Evolutionary conservation across 2,329 filamentous ascomycete species (phyloP).

Genomic region (Tolypocladium amazonense): DNA sequence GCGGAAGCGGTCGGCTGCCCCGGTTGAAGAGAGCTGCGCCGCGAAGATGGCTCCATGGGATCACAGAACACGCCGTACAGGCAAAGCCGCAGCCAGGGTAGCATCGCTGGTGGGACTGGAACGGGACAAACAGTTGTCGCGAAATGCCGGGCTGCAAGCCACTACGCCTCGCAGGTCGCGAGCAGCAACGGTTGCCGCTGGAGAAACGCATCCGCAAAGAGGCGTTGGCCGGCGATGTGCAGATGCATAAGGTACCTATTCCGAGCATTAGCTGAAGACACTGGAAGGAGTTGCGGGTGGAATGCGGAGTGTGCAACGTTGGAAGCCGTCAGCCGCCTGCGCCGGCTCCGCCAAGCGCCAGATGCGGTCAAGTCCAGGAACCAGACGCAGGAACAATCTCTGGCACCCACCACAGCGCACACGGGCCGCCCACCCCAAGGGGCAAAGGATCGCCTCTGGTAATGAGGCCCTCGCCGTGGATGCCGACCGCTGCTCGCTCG

Average conservation of each 20-base stretch:
- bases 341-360: background rate
- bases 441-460: conserved; percentile 5
- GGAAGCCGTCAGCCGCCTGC: background rate
- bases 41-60: background rate
- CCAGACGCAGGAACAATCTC: conserved; percentile 16
- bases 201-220: background rate
- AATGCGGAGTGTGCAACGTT: background rate
- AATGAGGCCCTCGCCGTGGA: background rate
- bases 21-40: background rate
- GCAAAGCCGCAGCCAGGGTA: background rate
- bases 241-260: too few species aligned
- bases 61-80: background rate
- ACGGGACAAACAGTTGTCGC: background rate
- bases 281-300: background rate
- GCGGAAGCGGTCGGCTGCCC: background rate
- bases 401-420: conserved; percentile 6
- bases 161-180: background rate
- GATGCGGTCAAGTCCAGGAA: conserved; percentile 4
- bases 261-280: too few species aligned
- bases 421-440: conserved; percentile 2
- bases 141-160: too few species aligned
- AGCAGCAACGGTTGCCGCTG: background rate
- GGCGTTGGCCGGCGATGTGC: too few species aligned
- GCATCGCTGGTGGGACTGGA: background rate
- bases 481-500: background rate